phyloP scores from a whole-genome alignment of 192 early-diverging fungal genomes.

The Rhizophagus sp. region DNA sequence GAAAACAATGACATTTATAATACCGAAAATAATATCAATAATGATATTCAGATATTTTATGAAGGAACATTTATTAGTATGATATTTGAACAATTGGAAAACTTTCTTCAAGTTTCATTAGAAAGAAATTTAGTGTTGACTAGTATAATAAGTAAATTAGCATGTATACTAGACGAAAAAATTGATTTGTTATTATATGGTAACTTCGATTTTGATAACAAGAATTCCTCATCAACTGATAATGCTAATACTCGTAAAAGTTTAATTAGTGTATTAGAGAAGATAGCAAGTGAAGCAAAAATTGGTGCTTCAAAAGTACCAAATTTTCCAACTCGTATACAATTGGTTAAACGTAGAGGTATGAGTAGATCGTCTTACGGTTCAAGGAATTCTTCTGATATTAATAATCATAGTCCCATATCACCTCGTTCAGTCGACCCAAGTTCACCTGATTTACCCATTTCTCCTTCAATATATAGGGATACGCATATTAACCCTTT shows the following conservation, averaged over 20 bases:
- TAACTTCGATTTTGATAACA: background rate
- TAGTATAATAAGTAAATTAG: background rate
- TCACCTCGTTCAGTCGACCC: background rate
- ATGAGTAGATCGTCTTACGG: background rate
- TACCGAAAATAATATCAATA: too few relatives aligned
- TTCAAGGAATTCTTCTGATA: background rate
- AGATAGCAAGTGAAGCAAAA: background rate
- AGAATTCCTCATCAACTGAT: background rate
- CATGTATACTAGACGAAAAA: background rate
- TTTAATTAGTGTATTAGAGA: background rate
- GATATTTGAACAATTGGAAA: background rate
- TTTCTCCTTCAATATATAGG: background rate
- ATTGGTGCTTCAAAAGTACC: background rate
- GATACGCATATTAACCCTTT: background rate
- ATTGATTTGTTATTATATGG: background rate
- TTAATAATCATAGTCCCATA: background rate
- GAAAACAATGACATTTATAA: background rate
- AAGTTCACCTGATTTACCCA: background rate
- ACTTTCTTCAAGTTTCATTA: background rate
- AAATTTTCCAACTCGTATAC: background rate
- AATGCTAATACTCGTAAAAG: background rate
- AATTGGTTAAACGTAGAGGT: background rate
- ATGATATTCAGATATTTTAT: background rate
- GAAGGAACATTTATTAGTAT: background rate
- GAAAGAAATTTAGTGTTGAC: background rate